Conservation (phyloP, 139 green algal genomes). For the Asterochloris sp. region DNA sequence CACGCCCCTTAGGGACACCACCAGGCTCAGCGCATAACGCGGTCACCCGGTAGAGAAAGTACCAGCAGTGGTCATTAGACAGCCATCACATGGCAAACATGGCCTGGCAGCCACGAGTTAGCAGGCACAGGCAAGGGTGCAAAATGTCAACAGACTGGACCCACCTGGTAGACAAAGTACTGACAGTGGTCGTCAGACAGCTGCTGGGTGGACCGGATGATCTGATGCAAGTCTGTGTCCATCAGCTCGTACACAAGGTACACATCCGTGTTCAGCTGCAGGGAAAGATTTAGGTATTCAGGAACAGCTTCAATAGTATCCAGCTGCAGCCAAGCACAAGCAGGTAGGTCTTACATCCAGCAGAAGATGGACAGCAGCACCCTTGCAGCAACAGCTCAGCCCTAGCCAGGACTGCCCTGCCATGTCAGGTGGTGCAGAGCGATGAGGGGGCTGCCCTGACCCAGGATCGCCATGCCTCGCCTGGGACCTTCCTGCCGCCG, state of each 20-base stretch:
- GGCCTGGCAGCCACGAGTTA: no score
- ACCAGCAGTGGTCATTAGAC: constrained; percentile 95
- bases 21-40: not conserved
- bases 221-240: constrained; percentile 99
- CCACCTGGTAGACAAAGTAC: constrained; percentile 97
- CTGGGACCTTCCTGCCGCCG: no score
- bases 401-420: no score
- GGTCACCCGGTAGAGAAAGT: constrained; percentile 94
- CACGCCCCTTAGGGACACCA: not conserved
- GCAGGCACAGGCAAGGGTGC: no score
- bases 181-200: constrained; percentile 95
- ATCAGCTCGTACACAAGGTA: constrained; percentile 99
- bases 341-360: no score
- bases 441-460: no score
- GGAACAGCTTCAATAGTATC: no score
- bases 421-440: no score
- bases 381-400: no score
- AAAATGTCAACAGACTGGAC: not conserved
- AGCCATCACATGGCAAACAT: constrained; percentile 30
- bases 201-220: constrained; percentile 89
- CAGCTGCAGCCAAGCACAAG: no score
- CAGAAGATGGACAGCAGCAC: no score
- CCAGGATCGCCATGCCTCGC: no score
- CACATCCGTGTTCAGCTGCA: constrained; percentile 78
- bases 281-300: not conserved